These are phyloP conservation scores for Elongisporangium undulatum DNA, from an alignment of 352 stramenopile species.

Conservation along the genomic window DNA sequence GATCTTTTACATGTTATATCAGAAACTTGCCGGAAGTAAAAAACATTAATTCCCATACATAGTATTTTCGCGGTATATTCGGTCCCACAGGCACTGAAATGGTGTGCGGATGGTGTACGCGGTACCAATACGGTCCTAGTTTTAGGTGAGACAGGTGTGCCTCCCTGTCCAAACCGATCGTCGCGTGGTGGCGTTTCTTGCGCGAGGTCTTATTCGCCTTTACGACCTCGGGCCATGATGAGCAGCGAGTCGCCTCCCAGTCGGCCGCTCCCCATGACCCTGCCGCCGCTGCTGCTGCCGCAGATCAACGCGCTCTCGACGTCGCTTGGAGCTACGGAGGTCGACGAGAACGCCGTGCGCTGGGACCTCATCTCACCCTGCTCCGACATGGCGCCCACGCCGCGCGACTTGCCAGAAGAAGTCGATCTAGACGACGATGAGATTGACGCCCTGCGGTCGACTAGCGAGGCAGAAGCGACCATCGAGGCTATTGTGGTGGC, in stretches of 20 bases:
- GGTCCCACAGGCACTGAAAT: neutral
- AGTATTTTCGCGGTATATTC: neutral
- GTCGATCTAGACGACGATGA: neutral
- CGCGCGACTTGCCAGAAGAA: neutral
- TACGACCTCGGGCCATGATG: neutral
- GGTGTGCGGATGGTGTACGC: neutral
- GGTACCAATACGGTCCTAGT: neutral
- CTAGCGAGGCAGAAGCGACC: neutral
- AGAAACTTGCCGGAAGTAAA: too few species aligned
- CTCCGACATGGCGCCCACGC: conserved; percentile 1
- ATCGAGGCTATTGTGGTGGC: neutral
- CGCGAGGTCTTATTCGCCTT: neutral
- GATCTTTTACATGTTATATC: too few species aligned
- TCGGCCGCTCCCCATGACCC: neutral
- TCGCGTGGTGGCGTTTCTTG: neutral
- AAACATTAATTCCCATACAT: too few species aligned
- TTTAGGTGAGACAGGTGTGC: neutral
- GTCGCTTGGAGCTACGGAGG: neutral
- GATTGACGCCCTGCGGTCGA: neutral
- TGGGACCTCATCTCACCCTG: neutral
- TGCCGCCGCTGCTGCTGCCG: neutral
- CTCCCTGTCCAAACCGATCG: neutral
- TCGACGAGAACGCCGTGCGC: neutral
- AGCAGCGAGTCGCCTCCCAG: neutral
- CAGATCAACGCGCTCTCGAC: neutral